Conservation (phyloP, 108 stramenopile genomes). For the Conticribra guillardii region DNA sequence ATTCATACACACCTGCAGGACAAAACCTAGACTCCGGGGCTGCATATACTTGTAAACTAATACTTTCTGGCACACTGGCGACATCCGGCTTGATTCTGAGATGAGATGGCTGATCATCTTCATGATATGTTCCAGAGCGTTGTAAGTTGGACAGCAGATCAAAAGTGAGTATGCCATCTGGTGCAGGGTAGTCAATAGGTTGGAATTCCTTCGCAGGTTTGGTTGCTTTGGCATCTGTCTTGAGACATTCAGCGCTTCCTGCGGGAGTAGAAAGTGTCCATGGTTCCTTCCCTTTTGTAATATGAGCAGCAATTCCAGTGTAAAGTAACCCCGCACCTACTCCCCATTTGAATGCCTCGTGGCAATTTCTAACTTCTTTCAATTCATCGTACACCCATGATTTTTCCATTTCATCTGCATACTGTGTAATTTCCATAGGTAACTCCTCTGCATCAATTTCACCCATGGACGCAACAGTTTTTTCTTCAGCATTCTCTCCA, state of each 20-base stretch:
- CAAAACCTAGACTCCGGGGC: slow-evolving; percentile 98
- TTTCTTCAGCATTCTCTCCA: slow-evolving; percentile 66
- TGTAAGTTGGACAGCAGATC: slow-evolving; percentile 96
- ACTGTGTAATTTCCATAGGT: slow-evolving; percentile 60
- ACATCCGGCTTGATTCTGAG: slow-evolving; percentile 87
- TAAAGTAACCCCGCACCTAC: slow-evolving; percentile 90
- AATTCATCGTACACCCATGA: slow-evolving; percentile 97
- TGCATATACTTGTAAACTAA: slow-evolving; percentile 86
- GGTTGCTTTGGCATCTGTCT: slow-evolving; percentile 73
- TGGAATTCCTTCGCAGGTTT: slow-evolving; percentile 64
- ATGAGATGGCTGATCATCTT: slow-evolving; percentile 98
- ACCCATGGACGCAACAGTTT: slow-evolving; percentile 71
- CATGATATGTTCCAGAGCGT: slow-evolving; percentile 95
- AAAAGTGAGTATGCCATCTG: slow-evolving; percentile 96
- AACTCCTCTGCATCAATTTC: slow-evolving; percentile 59
- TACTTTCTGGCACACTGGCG: slow-evolving; percentile 61
- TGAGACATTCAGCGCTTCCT: slow-evolving; percentile 32
- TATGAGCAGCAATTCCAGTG: slow-evolving; percentile 89
- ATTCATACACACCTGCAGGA: slow-evolving; percentile 81
- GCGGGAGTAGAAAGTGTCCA: slow-evolving; percentile 87
- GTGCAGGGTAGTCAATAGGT: slow-evolving; percentile 90
- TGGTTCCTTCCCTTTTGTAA: slow-evolving; percentile 93
- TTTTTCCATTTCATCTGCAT: slow-evolving; percentile 68
- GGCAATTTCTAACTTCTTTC: slow-evolving; percentile 94
- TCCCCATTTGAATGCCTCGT: slow-evolving; percentile 96